Percentiles rank a stretch among this genome's conserved stretches.
phyloP scores from a whole-genome alignment of 805 yeast genomes.

The Yarrowia keelungensis region DNA sequence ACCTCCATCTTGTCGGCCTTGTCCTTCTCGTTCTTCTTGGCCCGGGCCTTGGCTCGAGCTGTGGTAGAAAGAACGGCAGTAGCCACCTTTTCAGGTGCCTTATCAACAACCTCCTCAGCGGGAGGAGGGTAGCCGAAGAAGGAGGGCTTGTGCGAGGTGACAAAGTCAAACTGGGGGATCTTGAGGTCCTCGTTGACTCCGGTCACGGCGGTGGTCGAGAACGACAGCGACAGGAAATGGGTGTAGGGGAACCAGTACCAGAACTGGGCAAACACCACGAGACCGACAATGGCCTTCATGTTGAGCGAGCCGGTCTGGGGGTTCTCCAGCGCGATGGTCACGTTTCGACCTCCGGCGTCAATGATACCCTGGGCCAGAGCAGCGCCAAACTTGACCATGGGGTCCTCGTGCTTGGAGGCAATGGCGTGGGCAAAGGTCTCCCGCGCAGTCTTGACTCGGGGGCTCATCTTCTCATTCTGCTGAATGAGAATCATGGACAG shows the following conservation, averaged over 20 bases:
- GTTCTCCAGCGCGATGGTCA: slow-evolving; percentile 86
- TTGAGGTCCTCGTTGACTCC: slow-evolving; percentile 86
- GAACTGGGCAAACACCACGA: slow-evolving; percentile 86
- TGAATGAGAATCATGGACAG: slow-evolving; percentile 87
- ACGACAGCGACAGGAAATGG: slow-evolving; percentile 89
- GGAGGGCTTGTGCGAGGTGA: slow-evolving; percentile 81
- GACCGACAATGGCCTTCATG: slow-evolving; percentile 89
- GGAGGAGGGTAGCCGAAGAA: slow-evolving; percentile 90
- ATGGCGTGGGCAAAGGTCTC: slow-evolving; percentile 78
- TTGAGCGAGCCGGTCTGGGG: slow-evolving; percentile 85
- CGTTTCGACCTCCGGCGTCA: slow-evolving; percentile 98
- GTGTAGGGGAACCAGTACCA: slow-evolving; percentile 99
- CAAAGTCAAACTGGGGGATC: slow-evolving; percentile 81
- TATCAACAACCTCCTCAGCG: slow-evolving; percentile 75
- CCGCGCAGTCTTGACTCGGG: slow-evolving; percentile 79
- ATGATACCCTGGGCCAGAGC: slow-evolving; percentile 96
- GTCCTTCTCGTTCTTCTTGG: slow-evolving; percentile 59
- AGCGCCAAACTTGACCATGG: slow-evolving; percentile 97
- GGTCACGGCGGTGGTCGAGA: slow-evolving; percentile 88
- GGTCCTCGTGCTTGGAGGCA: slow-evolving; percentile 90
- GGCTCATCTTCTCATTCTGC: slow-evolving; percentile 80
- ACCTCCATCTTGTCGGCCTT: slow-evolving; percentile 42
- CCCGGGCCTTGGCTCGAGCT: slow-evolving; percentile 91
- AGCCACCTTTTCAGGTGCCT: slow-evolving; percentile 85
- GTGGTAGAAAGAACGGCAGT: slow-evolving; percentile 96